Percentiles rank a stretch among this genome's conserved stretches.
phyloP scores from a whole-genome alignment of 495 filamentous ascomycete species.

The Pseudevernia furfuracea region DNA sequence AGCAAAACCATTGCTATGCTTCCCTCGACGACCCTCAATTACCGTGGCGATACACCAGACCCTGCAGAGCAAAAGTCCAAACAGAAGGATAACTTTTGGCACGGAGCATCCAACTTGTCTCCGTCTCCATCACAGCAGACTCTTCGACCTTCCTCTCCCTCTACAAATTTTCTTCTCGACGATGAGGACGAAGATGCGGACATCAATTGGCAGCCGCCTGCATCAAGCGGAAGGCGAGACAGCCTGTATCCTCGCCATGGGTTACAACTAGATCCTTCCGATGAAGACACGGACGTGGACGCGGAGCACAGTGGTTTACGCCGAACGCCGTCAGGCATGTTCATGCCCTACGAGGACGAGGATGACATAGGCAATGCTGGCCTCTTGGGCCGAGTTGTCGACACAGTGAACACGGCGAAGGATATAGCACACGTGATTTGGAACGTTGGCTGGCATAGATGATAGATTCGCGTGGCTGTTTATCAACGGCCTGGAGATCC shows the following conservation, averaged over 20 bases:
- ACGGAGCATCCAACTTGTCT: conserved; percentile 40
- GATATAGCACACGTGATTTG: conserved; percentile 96
- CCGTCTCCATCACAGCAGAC: conserved; percentile 75
- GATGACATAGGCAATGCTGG: conserved; percentile 48
- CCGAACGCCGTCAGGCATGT: conserved; percentile 73
- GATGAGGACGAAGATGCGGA: conserved; percentile 58
- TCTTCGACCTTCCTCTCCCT: conserved; percentile 59
- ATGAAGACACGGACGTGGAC: conserved; percentile 24
- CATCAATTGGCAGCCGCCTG: conserved; percentile 42
- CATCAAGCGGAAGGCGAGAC: conserved; percentile 18
- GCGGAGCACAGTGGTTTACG: conserved; percentile 51
- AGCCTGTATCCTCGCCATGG: conserved; percentile 22
- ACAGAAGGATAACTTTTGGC: conserved; percentile 44
- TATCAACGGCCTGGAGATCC: not conserved
- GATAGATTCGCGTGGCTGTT: conserved; percentile 24
- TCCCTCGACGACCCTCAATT: conserved; percentile 87
- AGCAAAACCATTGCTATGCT: conserved; percentile 91
- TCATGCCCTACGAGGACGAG: conserved; percentile 74
- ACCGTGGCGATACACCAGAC: conserved; percentile 71
- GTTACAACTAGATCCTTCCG: conserved; percentile 13
- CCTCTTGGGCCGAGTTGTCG: conserved; percentile 74
- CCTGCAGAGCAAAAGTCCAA: conserved; percentile 45
- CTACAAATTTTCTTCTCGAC: conserved; percentile 62
- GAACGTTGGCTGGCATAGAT: conserved; percentile 93
- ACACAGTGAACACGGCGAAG: conserved; percentile 91